Evolutionary conservation across 2,329 filamentous ascomycete species (phyloP).

Genomic region (Paecilomyces sp.): DNA sequence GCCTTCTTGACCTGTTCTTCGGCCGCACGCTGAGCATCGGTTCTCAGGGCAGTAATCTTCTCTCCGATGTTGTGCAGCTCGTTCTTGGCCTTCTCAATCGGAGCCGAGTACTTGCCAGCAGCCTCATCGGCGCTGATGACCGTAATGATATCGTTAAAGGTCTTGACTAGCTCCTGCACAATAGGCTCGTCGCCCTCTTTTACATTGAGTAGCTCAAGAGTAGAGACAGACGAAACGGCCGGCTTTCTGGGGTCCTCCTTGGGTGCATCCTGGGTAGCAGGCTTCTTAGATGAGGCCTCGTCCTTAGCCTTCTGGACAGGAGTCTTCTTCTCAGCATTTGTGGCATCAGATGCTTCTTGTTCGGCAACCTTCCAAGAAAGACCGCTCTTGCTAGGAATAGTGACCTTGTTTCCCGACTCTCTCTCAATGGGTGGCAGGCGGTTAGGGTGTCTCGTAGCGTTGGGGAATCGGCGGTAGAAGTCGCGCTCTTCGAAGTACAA

Average conservation of each 20-base stretch:
- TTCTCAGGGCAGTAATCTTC: constrained; percentile 70
- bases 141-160: constrained; percentile 91
- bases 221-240: constrained; percentile 46
- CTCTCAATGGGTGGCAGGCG: constrained; percentile 20
- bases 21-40: constrained; percentile 60
- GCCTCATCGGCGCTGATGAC: constrained; percentile 84
- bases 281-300: constrained; percentile 18
- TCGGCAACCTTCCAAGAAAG: constrained; percentile 72
- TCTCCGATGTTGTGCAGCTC: constrained; percentile 71
- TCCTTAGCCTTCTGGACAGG: constrained; percentile 25
- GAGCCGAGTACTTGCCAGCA: constrained; percentile 66
- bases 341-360: constrained; percentile 51
- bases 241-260: constrained; percentile 32
- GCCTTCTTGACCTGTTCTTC: constrained; percentile 65
- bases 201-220: constrained; percentile 72
- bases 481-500: constrained; percentile 93
- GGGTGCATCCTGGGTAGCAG: constrained; percentile 18
- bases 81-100: constrained; percentile 77
- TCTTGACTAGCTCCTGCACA: constrained; percentile 87
- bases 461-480: constrained; percentile 77
- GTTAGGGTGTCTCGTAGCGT: constrained; percentile 43
- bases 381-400: constrained; percentile 77
- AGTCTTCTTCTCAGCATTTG: constrained; percentile 43
- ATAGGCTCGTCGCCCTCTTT: constrained; percentile 74
- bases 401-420: constrained; percentile 63